Evolutionary conservation across 1,284 basidiomycete species (phyloP), one percentile per base, ranked within the genome.

Genomic region (Naganishia albida): DNA sequence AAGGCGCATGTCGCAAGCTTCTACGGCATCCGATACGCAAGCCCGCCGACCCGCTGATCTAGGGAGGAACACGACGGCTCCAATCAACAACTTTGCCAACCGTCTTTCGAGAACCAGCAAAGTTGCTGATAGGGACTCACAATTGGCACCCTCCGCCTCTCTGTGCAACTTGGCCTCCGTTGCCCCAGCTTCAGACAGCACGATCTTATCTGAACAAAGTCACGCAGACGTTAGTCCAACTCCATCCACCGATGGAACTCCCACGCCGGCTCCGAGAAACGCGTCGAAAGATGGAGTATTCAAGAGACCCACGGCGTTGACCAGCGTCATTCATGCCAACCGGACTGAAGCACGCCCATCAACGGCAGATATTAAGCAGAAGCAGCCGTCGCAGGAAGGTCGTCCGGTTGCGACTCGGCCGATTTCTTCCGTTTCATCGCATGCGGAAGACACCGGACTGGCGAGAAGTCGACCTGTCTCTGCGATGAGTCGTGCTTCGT

Each of bases 241-340:
- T 38, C 39, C 57, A 1, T 60, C 57, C 20, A 23, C 49, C 4
- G 46, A 60, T 12, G 44, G 38, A 16, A 60, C 57, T 10, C 57
- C 57, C 2, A 60, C 57, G 6, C 57, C 48, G 15, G 57, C 57
- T 18, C 57, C 57, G 16, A 38, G 46, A 20, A 60, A 60, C 16
- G 23, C 25, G 23, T 20, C 20, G 30, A 60, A 42, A 12, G 57
- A 60, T 28, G 57, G 44, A 23, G 38, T 48, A 3, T 60, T 60
- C 57, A 60, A 60, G 44, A 60, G 43, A 40, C 57, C 57, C 16
- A 60, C 57, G 12, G 46, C 20, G 0, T 38, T 60, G 18, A 60
- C 57, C 4, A 50, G 46, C 18, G 48, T 30, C 23, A 60, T 60
- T 18, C 57, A 60, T 50, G 57, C 57, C 23, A 60, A 49, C 30